Evolutionary conservation across 306 rosid species (phyloP).

Genomic region (Dalbergia cochinchinensis): DNA sequence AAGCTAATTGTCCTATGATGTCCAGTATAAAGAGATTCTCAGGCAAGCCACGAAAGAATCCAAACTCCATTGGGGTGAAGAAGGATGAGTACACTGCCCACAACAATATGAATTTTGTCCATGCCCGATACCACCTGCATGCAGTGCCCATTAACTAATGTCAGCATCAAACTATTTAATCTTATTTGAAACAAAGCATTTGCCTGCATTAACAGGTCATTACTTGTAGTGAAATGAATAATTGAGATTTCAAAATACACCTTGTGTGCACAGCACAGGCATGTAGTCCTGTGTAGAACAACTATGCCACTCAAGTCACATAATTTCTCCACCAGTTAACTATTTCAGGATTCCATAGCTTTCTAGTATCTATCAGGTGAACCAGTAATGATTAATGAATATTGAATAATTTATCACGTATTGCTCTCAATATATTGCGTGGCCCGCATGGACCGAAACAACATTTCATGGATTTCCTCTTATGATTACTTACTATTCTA

Average conservation of each 20-base stretch:
- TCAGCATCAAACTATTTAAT: slow-evolving; percentile 26
- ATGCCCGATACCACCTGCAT: slow-evolving; percentile 84
- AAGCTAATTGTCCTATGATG: slow-evolving; percentile 82
- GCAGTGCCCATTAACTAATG: slow-evolving; percentile 42
- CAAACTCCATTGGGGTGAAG: slow-evolving; percentile 98
- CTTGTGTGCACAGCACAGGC: too few species aligned
- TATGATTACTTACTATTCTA: not conserved
- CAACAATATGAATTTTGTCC: slow-evolving; percentile 82
- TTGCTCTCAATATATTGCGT: not conserved
- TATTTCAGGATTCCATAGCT: not conserved
- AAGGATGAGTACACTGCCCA: slow-evolving; percentile 98
- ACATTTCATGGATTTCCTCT: not conserved
- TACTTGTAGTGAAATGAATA: too few species aligned
- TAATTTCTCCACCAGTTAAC: slow-evolving; percentile 8
- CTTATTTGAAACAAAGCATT: slow-evolving; percentile 1
- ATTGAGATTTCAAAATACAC: too few species aligned
- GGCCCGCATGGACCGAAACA: not conserved
- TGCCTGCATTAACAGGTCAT: not conserved
- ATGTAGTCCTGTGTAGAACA: too few species aligned
- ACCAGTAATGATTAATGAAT: not conserved
- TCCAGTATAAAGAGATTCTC: slow-evolving; percentile 77
- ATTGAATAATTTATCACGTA: not conserved
- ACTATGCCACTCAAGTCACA: not conserved
- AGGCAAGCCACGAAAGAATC: slow-evolving; percentile 83
- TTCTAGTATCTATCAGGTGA: slow-evolving; percentile 2